These are phyloP conservation scores for Nitzschia sp. DNA, from an alignment of 108 stramenopile species.

Conservation along the genomic window DNA sequence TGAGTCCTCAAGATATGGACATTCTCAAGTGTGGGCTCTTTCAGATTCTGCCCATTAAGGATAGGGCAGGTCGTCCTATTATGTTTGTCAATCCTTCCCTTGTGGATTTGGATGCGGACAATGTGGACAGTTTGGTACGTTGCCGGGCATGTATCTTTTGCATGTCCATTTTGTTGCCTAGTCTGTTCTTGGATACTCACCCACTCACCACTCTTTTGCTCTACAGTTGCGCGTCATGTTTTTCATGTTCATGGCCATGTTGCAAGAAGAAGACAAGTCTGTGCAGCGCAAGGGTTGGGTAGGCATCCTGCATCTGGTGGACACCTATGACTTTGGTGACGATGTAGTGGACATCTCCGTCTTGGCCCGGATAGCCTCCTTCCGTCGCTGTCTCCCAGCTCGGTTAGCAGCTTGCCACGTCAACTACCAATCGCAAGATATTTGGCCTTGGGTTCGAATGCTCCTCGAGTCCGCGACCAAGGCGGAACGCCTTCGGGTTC, in stretches of 20 bases:
- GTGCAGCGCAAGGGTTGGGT: background rate
- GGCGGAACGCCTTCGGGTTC: background rate
- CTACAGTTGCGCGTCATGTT: background rate
- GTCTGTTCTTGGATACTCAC: too few species aligned
- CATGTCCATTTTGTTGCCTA: too few species aligned
- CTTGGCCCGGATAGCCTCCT: too few species aligned
- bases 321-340: background rate
- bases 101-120: too few species aligned
- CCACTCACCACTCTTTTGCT: too few species aligned
- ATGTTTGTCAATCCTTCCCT: conserved; percentile 3
- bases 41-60: conserved; percentile 16
- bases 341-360: too few species aligned
- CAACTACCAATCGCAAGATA: background rate
- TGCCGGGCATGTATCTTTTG: too few species aligned
- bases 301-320: background rate
- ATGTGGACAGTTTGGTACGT: too few species aligned
- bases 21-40: background rate
- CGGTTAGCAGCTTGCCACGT: background rate
- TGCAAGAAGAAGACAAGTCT: background rate
- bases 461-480: background rate
- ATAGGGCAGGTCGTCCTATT: conserved; percentile 12
- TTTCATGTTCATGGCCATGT: conserved; percentile 1
- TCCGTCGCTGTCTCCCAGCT: background rate
- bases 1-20: conserved; percentile 8
- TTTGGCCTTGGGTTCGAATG: background rate